Conservation (phyloP, 768 basidiomycete genomes). For the Podaxis sp. region DNA sequence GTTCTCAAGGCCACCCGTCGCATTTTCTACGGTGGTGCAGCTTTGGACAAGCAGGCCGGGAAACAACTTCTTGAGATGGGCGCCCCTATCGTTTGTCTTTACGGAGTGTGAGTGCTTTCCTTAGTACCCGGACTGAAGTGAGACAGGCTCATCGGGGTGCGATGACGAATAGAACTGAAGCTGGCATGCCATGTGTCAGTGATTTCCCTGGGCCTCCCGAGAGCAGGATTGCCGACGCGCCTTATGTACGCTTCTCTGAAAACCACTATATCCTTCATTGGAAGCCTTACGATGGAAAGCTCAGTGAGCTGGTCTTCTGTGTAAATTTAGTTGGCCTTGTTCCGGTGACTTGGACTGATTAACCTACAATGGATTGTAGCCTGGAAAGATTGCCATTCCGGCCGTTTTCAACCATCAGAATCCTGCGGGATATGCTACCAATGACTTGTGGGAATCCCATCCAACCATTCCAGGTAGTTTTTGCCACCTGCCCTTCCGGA, state of each 20-base stretch:
- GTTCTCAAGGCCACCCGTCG: slow-evolving; percentile 11
- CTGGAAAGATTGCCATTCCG: slow-evolving; percentile 18
- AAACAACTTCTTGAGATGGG: slow-evolving; percentile 13
- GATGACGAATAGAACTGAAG: slow-evolving; percentile 20
- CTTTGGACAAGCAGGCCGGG: slow-evolving; percentile 16
- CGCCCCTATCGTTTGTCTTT: slow-evolving; percentile 10
- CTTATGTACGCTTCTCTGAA: slow-evolving; percentile 15
- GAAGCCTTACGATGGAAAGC: slow-evolving; percentile 4
- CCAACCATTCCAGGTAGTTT: slow-evolving; percentile 18
- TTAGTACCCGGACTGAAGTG: not conserved
- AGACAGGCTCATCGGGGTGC: not conserved
- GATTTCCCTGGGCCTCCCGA: slow-evolving; percentile 10
- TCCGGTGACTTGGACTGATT: not conserved
- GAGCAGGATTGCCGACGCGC: slow-evolving; percentile 12
- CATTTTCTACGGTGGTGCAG: slow-evolving; percentile 20
- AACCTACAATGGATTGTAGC: slow-evolving; percentile 8
- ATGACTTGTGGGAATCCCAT: slow-evolving; percentile 23
- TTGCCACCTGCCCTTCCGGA: not conserved
- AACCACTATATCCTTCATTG: slow-evolving; percentile 16
- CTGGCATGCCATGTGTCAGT: slow-evolving; percentile 11
- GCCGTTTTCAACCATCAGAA: slow-evolving; percentile 22
- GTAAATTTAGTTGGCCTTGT: slow-evolving; percentile 14
- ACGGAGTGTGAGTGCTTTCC: slow-evolving; percentile 11
- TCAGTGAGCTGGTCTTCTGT: slow-evolving; percentile 21
- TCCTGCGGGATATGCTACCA: slow-evolving; percentile 22